phyloP scores from a whole-genome alignment of 2,329 filamentous ascomycete genomes.

The Nemania serpens region DNA sequence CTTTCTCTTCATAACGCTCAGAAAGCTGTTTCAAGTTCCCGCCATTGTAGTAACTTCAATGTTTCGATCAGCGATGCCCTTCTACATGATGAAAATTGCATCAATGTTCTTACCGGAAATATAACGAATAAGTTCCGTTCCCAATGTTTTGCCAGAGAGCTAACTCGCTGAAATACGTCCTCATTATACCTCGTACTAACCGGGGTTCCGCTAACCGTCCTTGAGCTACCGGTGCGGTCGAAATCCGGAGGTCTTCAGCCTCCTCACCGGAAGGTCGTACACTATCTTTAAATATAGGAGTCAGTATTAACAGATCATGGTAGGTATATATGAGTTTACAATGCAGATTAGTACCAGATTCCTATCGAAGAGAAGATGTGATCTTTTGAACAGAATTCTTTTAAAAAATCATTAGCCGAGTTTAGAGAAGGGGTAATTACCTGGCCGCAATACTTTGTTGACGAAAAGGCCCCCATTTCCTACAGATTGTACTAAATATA shows the following conservation, averaged over 20 bases:
- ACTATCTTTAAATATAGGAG: too few relatives aligned
- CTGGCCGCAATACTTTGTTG: background rate
- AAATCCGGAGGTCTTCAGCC: constrained; percentile 5
- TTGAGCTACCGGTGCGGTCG: background rate
- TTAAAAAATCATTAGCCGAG: too few relatives aligned
- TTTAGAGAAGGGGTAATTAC: background rate
- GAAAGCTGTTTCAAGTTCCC: background rate
- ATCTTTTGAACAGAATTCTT: too few relatives aligned
- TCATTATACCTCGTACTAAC: background rate
- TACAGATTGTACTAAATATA: constrained; percentile 3
- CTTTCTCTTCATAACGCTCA: background rate
- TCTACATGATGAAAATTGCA: too few relatives aligned
- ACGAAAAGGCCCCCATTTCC: background rate
- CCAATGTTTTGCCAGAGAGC: background rate
- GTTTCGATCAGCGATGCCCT: background rate
- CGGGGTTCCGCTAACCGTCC: background rate
- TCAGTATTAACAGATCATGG: too few relatives aligned
- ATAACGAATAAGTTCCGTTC: background rate
- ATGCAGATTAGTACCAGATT: too few relatives aligned
- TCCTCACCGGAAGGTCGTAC: background rate
- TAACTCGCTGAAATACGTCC: constrained; percentile 12
- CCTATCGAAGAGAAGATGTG: too few relatives aligned
- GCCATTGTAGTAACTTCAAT: constrained; percentile 9
- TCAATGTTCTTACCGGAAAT: constrained; percentile 9
- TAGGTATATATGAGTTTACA: too few relatives aligned